These are phyloP conservation scores for Microdochium paspali DNA, from an alignment of 2,329 filamentous ascomycete genomes.

Conservation along the genomic window DNA sequence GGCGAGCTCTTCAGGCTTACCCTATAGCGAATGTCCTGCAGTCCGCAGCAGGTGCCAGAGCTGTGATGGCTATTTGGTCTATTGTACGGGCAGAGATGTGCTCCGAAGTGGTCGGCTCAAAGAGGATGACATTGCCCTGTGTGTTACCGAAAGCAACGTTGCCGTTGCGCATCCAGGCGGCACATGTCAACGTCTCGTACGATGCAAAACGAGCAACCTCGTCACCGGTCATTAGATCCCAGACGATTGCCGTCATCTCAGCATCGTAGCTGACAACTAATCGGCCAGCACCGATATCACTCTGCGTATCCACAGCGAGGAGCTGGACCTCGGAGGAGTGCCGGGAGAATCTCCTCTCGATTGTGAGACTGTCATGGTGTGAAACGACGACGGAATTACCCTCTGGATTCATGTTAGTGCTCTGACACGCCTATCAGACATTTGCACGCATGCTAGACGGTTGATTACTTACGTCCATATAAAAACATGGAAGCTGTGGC, in stretches of 20 bases:
- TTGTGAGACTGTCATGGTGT: slow-evolving; percentile 83
- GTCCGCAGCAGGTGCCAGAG: slow-evolving; percentile 79
- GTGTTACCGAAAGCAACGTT: slow-evolving; percentile 93
- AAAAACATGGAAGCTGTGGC: slow-evolving; percentile 87
- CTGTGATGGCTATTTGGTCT: slow-evolving; percentile 86
- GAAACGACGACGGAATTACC: slow-evolving; percentile 75
- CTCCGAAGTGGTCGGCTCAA: slow-evolving; percentile 87
- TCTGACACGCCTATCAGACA: too few relatives aligned
- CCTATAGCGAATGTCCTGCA: slow-evolving; percentile 95
- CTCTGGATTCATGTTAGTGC: slow-evolving; percentile 39
- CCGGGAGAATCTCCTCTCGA: slow-evolving; percentile 76
- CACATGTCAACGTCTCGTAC: slow-evolving; percentile 76
- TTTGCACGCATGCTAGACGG: too few relatives aligned
- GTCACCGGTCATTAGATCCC: slow-evolving; percentile 88
- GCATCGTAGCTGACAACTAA: slow-evolving; percentile 89
- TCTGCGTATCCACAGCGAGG: slow-evolving; percentile 83
- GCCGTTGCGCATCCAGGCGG: slow-evolving; percentile 93
- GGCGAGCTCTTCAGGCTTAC: slow-evolving; percentile 36
- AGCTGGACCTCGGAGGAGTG: slow-evolving; percentile 78
- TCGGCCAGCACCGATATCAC: slow-evolving; percentile 74
- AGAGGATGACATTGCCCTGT: slow-evolving; percentile 87
- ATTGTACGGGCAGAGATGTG: slow-evolving; percentile 87
- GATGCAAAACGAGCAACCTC: slow-evolving; percentile 89
- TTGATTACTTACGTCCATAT: slow-evolving; percentile 54
- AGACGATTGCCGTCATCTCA: slow-evolving; percentile 87